Evolutionary conservation across 495 filamentous ascomycete genomes (phyloP), one percentile per base, ranked within the genome.

Genomic region (Coniosporium apollinis): DNA sequence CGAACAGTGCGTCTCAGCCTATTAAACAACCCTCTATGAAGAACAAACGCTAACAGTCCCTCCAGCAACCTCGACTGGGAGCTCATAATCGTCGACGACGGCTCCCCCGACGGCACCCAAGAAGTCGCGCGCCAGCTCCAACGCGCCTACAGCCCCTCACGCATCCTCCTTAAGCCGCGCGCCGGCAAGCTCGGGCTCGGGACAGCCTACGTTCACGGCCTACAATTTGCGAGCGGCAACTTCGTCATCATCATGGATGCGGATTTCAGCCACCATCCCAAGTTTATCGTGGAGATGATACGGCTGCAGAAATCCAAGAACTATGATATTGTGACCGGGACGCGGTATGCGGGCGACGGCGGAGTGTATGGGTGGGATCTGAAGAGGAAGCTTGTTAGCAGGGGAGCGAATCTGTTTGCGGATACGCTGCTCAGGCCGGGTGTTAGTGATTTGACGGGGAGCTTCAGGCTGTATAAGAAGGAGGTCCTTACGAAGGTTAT

Each of bases 211-310:
- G 80, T 96, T 28, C 86, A 97, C 56, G 89, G 89, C 26, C 66
- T 96, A 34, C 66, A 86, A 50, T 93, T 74, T 52, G 76, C 65
- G 22, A 82, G 74, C 16, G 89, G 89, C 43, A 94, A 85, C 66
- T 96, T 72, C 57, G 78, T 97, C 39, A 82, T 97, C 65, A 97
- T 97, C 67, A 96, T 97, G 89, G 89, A 97, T 64, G 89, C 89
- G 58, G 89, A 97, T 59, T 97, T 97, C 72, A 81, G 73, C 51
- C 91, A 97, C 65, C 89, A 97, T 61, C 85, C 85, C 50, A 92
- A 92, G 63, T 94, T 92, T 67, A 82, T 94, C 52, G 72, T 81
- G 37, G 62, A 76, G 48, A 91, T 94, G 82, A 82, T 93, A 42
- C 59, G 61, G 36, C 70, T 69, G 48, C 83, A 87, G 58, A 64